These are phyloP conservation scores for Fusarium staphyleae DNA, from an alignment of 2,329 filamentous ascomycete species.

Conservation along the genomic window DNA sequence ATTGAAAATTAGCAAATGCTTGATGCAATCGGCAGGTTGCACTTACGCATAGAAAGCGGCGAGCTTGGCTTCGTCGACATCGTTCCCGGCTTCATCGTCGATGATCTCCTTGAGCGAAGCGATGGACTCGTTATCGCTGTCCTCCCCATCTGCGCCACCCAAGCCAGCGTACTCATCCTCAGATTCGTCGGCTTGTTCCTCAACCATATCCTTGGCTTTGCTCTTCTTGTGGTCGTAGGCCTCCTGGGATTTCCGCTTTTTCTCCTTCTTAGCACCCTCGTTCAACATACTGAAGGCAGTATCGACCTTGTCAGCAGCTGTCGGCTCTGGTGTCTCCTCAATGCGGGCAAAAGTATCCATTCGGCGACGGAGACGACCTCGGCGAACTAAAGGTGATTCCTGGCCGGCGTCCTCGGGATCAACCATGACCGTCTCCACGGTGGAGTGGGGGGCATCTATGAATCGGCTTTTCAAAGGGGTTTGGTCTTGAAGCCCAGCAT, in stretches of 20 bases:
- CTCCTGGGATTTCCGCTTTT: constrained; percentile 58
- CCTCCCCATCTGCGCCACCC: constrained; percentile 88
- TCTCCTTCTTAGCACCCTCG: constrained; percentile 64
- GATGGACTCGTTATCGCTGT: constrained; percentile 75
- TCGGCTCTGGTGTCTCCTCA: constrained; percentile 33
- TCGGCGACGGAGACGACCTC: constrained; percentile 60
- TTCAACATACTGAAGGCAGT: constrained; percentile 75
- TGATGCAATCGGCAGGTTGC: neutral
- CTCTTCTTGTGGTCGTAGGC: constrained; percentile 85
- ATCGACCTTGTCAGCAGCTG: constrained; percentile 17
- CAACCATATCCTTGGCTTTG: constrained; percentile 83
- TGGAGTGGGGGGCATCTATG: constrained; percentile 69
- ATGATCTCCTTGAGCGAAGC: constrained; percentile 86
- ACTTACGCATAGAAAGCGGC: constrained; percentile 90
- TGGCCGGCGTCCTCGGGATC: constrained; percentile 51
- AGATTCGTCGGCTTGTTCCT: constrained; percentile 95
- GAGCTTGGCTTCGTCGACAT: constrained; percentile 80
- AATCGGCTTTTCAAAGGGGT: constrained; percentile 76
- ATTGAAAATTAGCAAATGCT: constrained; percentile 23
- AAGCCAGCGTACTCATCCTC: constrained; percentile 98
- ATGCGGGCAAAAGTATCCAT: constrained; percentile 41
- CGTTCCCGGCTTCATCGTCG: constrained; percentile 78
- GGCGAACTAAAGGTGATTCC: constrained; percentile 72
- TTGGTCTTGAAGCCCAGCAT: constrained; percentile 75
- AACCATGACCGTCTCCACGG: constrained; percentile 70